phyloP scores from a whole-genome alignment of 441 rosid species.

The Populus hybrid region DNA sequence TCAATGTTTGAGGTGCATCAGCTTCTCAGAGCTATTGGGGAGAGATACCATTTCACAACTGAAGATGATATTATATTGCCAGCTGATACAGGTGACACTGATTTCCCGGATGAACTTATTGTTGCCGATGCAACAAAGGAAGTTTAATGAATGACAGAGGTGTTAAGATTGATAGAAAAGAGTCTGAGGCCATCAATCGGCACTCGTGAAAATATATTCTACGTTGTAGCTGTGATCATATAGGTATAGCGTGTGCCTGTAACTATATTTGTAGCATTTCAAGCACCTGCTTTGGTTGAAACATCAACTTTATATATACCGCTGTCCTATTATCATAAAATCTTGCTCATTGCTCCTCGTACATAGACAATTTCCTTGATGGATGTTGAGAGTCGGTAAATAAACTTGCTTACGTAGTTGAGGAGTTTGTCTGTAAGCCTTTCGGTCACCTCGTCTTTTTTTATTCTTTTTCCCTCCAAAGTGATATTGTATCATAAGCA shows the following conservation, averaged over 20 bases:
- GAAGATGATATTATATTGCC: constrained; percentile 19
- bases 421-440: no score
- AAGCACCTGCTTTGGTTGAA: not conserved
- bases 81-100: not conserved
- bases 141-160: not conserved
- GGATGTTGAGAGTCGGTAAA: not conserved
- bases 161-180: not conserved
- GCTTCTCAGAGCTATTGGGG: constrained; percentile 63
- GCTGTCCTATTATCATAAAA: not conserved
- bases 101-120: constrained; percentile 16
- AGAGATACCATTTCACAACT: constrained; percentile 21
- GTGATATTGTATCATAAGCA: no score
- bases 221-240: not conserved
- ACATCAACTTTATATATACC: not conserved
- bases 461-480: no score
- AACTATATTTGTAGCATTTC: not conserved
- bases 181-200: not conserved
- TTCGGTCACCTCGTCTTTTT: no score
- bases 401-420: no score
- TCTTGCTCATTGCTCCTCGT: not conserved
- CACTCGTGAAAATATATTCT: not conserved
- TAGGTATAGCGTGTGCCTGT: not conserved
- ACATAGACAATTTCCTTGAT: not conserved
- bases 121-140: not conserved
- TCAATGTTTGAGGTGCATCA: constrained; percentile 82